Conservation (phyloP, 257 asterid genomes). For the Thymus quinquecostatus region DNA sequence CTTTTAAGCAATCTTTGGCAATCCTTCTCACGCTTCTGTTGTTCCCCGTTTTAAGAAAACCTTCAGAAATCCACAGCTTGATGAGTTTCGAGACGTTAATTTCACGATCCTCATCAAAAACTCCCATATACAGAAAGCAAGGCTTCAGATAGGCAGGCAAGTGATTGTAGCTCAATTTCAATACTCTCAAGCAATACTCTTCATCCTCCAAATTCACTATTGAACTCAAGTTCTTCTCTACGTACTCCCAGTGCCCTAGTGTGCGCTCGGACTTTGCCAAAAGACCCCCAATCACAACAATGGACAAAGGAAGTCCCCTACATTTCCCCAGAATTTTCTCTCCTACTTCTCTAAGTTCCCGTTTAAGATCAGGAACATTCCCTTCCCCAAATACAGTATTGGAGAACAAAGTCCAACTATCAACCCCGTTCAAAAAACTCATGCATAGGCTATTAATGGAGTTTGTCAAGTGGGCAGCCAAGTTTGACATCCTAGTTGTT, state of each 20-base stretch:
- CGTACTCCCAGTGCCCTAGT: not conserved
- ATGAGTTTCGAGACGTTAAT: too few species aligned
- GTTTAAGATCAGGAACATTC: not conserved
- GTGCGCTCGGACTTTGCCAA: not conserved
- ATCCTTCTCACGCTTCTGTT: too few species aligned
- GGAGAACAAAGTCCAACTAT: not conserved
- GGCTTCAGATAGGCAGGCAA: too few species aligned
- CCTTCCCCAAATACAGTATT: not conserved
- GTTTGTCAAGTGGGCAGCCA: not conserved
- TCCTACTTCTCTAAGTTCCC: not conserved
- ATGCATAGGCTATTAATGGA: not conserved
- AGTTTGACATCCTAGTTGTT: not conserved
- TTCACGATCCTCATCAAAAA: too few species aligned
- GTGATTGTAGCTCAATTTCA: too few species aligned
- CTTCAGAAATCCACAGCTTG: too few species aligned
- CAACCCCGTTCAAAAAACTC: not conserved
- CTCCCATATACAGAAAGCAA: too few species aligned
- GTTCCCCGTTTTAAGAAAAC: too few species aligned
- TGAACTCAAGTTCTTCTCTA: too few species aligned
- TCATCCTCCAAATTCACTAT: too few species aligned
- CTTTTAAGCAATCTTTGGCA: too few species aligned
- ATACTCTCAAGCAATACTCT: too few species aligned
- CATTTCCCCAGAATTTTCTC: not conserved
- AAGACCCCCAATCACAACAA: slow-evolving; percentile 6
- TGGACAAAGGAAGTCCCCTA: not conserved